Conservation (phyloP, 202 grass and related monocot species). For the Bolboschoenoplectus hybrid region DNA sequence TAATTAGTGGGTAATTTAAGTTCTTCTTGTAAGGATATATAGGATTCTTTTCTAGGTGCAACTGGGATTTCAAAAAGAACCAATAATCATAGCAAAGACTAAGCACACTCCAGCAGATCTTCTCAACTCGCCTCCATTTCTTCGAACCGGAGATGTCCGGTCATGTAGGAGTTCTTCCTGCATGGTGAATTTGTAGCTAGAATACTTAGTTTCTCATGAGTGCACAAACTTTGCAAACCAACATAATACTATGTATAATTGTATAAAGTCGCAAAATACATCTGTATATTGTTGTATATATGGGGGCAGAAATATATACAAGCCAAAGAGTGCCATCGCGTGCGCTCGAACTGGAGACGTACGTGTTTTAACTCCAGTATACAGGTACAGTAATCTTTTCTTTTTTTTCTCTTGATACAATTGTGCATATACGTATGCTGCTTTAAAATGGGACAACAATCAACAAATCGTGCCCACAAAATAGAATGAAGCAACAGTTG, state of each 20-base stretch:
- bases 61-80: conserved; percentile 9
- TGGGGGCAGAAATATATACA: neutral
- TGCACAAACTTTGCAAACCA: too few relatives aligned
- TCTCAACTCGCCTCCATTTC: neutral
- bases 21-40: neutral
- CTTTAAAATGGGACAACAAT: conserved; percentile 29
- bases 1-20: neutral
- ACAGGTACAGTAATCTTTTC: neutral
- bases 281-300: too few relatives aligned
- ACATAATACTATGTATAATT: neutral
- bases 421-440: conserved; percentile 1
- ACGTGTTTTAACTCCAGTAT: neutral
- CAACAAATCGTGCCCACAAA: conserved; percentile 2
- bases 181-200: neutral
- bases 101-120: conserved; percentile 9
- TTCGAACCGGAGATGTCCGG: neutral
- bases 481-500: neutral
- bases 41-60: neutral
- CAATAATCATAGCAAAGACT: conserved; percentile 36
- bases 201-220: too few relatives aligned
- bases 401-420: neutral
- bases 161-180: neutral
- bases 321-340: neutral
- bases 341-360: neutral
- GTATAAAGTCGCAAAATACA: too few relatives aligned